phyloP scores from a whole-genome alignment of 78 protist species.

The Acrasis kona region DNA sequence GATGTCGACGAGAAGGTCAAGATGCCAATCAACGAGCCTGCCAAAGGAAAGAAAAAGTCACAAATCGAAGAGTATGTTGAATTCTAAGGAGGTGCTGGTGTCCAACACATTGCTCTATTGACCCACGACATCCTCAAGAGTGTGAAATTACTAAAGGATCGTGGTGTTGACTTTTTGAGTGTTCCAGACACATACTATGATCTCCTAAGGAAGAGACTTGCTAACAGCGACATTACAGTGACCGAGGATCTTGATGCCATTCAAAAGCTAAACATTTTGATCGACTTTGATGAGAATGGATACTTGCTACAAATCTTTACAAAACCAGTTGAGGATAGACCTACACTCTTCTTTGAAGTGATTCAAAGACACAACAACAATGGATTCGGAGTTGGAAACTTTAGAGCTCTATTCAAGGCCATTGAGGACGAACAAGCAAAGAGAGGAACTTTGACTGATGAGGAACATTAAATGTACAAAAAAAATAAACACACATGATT shows the following conservation, averaged over 20 bases:
- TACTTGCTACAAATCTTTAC: constrained; percentile 89
- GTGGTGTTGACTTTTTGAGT: constrained; percentile 76
- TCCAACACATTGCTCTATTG: constrained; percentile 83
- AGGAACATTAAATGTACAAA: neutral
- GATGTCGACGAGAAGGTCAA: constrained; percentile 52
- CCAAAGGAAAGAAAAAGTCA: constrained; percentile 51
- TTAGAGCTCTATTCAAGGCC: constrained; percentile 71
- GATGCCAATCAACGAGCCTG: constrained; percentile 92
- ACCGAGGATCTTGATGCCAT: constrained; percentile 56
- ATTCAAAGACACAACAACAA: constrained; percentile 49
- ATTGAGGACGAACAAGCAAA: constrained; percentile 54
- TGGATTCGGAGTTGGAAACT: constrained; percentile 86
- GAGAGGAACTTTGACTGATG: constrained; percentile 24
- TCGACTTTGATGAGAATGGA: constrained; percentile 84
- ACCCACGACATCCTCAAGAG: constrained; percentile 54
- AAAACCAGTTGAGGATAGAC: constrained; percentile 72
- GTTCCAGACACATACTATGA: constrained; percentile 64
- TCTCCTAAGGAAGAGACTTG: constrained; percentile 33
- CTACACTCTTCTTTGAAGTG: constrained; percentile 85
- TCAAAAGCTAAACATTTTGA: constrained; percentile 55
- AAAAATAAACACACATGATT: neutral
- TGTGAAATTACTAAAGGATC: constrained; percentile 8
- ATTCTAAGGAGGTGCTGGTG: constrained; percentile 83
- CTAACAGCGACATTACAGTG: neutral
- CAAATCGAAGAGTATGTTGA: constrained; percentile 87